phyloP scores from a whole-genome alignment of 2,329 filamentous ascomycete genomes.

The Pestalotiopsis sp. region DNA sequence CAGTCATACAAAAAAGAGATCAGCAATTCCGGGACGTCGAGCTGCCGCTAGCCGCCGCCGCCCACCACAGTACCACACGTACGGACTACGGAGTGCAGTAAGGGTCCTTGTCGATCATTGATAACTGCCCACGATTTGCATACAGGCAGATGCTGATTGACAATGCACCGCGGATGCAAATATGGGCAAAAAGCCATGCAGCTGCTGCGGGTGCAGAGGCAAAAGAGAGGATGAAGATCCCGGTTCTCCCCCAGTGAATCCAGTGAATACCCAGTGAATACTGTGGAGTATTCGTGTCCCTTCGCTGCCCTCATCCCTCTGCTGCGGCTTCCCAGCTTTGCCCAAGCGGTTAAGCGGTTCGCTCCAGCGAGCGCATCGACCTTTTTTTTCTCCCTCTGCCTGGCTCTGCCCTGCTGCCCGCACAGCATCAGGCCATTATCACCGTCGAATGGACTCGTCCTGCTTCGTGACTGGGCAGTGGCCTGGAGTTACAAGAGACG shows the following conservation, averaged over 20 bases:
- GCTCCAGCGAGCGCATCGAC: not conserved
- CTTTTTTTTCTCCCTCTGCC: not conserved
- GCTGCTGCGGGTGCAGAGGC: not conserved
- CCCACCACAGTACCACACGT: not conserved
- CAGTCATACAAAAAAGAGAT: not conserved
- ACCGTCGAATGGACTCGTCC: not conserved
- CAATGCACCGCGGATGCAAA: too few relatives aligned
- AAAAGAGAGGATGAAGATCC: not conserved
- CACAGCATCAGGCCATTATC: not conserved
- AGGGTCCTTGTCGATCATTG: too few relatives aligned
- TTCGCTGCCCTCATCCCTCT: not conserved
- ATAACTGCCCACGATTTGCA: too few relatives aligned
- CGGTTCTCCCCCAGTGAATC: not conserved
- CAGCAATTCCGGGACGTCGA: not conserved
- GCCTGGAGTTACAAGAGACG: not conserved
- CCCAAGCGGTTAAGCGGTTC: not conserved
- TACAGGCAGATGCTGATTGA: too few relatives aligned
- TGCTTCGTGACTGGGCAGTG: not conserved
- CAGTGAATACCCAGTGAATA: not conserved
- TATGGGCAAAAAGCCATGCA: too few relatives aligned
- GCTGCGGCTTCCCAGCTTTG: too few relatives aligned
- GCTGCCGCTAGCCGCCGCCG: not conserved
- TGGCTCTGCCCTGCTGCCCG: too few relatives aligned
- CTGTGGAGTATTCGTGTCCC: not conserved
- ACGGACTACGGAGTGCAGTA: too few relatives aligned